Evolutionary conservation across 2,329 filamentous ascomycete genomes (phyloP), one percentile per base, ranked within the genome.

Genomic region (Seiridium cupressi): DNA sequence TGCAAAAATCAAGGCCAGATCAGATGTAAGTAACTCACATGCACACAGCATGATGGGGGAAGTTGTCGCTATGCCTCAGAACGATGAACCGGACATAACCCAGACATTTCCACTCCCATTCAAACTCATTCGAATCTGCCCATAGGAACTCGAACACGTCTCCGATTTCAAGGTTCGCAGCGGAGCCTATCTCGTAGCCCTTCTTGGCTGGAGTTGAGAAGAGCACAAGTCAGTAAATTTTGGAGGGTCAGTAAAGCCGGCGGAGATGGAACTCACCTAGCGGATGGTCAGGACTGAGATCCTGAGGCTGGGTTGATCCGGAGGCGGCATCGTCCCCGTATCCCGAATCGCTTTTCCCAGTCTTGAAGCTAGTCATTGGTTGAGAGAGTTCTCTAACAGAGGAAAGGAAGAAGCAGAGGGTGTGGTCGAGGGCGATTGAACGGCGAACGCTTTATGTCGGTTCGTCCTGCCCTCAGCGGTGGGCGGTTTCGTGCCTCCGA

Each of bases 101-200:
- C 26, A 75, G 67, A 58, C 73, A 75, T 66, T 74, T 75, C 73
- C 73, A 75, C 62, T 75, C 73, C 70, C 72, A 75, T 49, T 73
- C 69, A 44, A 73, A 75, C 54, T 75, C 71, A 49, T 69, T 59
- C 34, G 70, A 65, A 51, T 75, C 73, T 46, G 73, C 72, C 73
- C 73, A 75, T n/a, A 75, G 70, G 59, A 75, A 75, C 57, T 75
- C 73, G 60, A 75, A 75, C 60, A 75, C 73, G 62, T 75, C 73
- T 63, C 73, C 73, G 55, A 75, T 65, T 59, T 75, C 69, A 54
- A 75, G 63, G 59, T 69, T 71, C 6, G 70, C 69, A 38, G 71
- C 72, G 47, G 71, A 64, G 26, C 71, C 72, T 46, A 75, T 71
- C 35, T 74, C 70, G 62, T 74, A 75, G 60, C 73, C 73, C 56